Percentiles rank a stretch among this genome's conserved stretches.
Evolutionary conservation across 805 yeast genomes (phyloP).

Genomic region (Candida awuae): DNA sequence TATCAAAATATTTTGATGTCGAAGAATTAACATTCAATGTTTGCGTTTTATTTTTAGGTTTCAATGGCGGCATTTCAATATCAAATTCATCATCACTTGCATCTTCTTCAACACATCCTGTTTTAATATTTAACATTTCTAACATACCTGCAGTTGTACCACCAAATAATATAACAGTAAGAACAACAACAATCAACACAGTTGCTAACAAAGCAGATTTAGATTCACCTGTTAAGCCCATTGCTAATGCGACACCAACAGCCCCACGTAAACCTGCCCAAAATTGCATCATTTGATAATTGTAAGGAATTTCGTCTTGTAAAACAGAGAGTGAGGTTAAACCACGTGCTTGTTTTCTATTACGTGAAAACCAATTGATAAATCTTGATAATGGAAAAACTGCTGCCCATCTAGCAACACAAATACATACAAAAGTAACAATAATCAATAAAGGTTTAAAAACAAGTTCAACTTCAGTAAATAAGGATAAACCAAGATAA

Average conservation of each 20-base stretch:
- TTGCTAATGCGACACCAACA: conserved; percentile 97
- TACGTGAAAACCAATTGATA: conserved; percentile 68
- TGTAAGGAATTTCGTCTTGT: conserved; percentile 88
- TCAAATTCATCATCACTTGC: conserved; percentile 94
- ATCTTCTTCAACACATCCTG: conserved; percentile 79
- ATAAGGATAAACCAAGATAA: conserved; percentile 85
- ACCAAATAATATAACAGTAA: conserved; percentile 93
- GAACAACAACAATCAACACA: conserved; percentile 89
- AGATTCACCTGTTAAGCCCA: conserved; percentile 93
- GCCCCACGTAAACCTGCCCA: conserved; percentile 99
- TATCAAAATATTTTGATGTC: conserved; percentile 20
- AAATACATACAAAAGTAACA: conserved; percentile 80
- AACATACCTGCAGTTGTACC: conserved; percentile 99
- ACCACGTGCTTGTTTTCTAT: conserved; percentile 47
- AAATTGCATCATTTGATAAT: conserved; percentile 96
- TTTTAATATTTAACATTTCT: conserved; percentile 84
- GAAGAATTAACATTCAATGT: conserved; percentile 7
- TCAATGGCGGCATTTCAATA: conserved; percentile 55
- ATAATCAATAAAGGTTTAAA: conserved; percentile 91
- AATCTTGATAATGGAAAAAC: conserved; percentile 88
- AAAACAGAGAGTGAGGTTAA: conserved; percentile 25
- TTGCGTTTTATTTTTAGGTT: conserved; percentile 4
- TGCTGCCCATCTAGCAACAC: conserved; percentile 94
- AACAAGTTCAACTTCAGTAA: conserved; percentile 92
- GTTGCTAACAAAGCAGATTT: conserved; percentile 87